phyloP scores from a whole-genome alignment of 257 asterid species.

The Rubia yunnanensis region DNA sequence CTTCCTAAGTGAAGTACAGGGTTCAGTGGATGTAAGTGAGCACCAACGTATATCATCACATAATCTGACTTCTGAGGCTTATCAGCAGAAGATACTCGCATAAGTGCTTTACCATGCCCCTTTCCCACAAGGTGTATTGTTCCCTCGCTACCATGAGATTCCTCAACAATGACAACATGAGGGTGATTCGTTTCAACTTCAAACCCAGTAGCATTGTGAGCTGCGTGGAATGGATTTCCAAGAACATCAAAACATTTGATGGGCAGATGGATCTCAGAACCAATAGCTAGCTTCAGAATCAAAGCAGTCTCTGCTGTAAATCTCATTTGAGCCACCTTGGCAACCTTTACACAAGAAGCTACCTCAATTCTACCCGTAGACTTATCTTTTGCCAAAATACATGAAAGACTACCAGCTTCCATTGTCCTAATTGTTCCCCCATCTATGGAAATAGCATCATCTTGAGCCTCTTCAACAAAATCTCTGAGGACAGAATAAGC shows the following conservation, averaged over 20 bases:
- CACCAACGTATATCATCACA: slow-evolving; percentile 59
- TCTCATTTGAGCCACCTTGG: slow-evolving; percentile 76
- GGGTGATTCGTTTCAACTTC: slow-evolving; percentile 68
- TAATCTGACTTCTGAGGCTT: slow-evolving; percentile 55
- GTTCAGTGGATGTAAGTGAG: slow-evolving; percentile 60
- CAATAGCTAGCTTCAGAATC: slow-evolving; percentile 51
- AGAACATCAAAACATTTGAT: slow-evolving; percentile 54
- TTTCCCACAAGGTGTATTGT: slow-evolving; percentile 39
- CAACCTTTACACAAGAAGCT: slow-evolving; percentile 75
- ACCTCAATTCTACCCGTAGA: slow-evolving; percentile 72
- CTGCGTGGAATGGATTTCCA: slow-evolving; percentile 80
- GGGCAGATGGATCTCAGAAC: slow-evolving; percentile 49
- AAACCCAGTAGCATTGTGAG: slow-evolving; percentile 42
- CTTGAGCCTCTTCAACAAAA: slow-evolving; percentile 25
- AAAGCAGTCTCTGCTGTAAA: slow-evolving; percentile 37
- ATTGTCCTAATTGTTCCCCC: slow-evolving; percentile 57
- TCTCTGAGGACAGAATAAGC: slow-evolving; percentile 60
- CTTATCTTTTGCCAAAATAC: slow-evolving; percentile 74
- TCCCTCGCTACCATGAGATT: slow-evolving; percentile 30
- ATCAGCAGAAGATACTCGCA: slow-evolving; percentile 38
- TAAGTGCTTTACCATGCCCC: slow-evolving; percentile 62
- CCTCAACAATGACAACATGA: slow-evolving; percentile 47
- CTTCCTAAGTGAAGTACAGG: slow-evolving; percentile 55
- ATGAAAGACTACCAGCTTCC: slow-evolving; percentile 53
- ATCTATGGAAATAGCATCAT: slow-evolving; percentile 44